Evolutionary conservation across 2,329 filamentous ascomycete genomes (phyloP).

Genomic region (Phaeophleospora eucalypticola): DNA sequence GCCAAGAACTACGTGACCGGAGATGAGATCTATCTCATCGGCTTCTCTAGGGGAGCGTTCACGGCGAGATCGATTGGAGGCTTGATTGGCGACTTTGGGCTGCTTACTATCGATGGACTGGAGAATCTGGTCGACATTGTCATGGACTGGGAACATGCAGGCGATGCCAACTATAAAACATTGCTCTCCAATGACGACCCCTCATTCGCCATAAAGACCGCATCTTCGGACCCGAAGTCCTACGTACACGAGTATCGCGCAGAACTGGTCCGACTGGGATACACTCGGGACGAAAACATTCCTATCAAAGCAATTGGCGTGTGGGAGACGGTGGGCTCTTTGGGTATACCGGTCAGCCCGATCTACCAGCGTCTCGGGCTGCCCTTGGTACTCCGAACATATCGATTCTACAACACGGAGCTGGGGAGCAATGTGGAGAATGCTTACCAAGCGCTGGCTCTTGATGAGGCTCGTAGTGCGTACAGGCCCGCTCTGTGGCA

Average conservation of each 20-base stretch:
- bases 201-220: conserved; percentile 13
- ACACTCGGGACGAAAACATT: conserved; percentile 5
- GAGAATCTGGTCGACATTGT: conserved; percentile 31
- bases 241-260: conserved; percentile 26
- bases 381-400: conserved; percentile 28
- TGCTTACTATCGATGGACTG: conserved; percentile 35
- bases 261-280: conserved; percentile 12
- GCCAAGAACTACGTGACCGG: conserved; percentile 53
- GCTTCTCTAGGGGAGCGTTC: conserved; percentile 45
- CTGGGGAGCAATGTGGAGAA: conserved; percentile 42
- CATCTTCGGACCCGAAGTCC: conserved; percentile 12
- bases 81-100: conserved; percentile 42
- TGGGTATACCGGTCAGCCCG: conserved; percentile 35
- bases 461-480: conserved; percentile 50
- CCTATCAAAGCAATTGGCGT: conserved; percentile 39
- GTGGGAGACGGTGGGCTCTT: conserved; percentile 47
- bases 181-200: conserved; percentile 11
- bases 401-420: conserved; percentile 33
- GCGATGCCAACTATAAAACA: conserved; percentile 24
- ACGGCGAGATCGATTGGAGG: conserved; percentile 41
- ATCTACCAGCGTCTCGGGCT: conserved; percentile 25
- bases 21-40: conserved; percentile 40
- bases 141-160: conserved; percentile 31
- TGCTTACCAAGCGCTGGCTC: conserved; percentile 53
- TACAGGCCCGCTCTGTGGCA: conserved; percentile 52